These are phyloP conservation scores for Arachnomyces sp. DNA, from an alignment of 2,329 filamentous ascomycete genomes.

Conservation along the genomic window DNA sequence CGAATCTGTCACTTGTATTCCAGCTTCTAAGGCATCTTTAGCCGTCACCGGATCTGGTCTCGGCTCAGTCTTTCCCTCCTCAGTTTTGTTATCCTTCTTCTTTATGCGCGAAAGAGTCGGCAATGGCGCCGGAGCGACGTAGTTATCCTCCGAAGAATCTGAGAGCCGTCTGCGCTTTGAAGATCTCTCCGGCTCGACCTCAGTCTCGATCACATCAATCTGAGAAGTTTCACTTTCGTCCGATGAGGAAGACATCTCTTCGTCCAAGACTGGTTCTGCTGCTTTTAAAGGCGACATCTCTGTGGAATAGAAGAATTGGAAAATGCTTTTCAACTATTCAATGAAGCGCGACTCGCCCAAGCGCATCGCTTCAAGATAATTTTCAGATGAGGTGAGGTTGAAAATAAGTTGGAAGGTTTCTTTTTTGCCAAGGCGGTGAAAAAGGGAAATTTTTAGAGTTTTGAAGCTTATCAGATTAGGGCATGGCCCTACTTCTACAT, in stretches of 20 bases:
- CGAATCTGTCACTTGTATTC: constrained; percentile 37
- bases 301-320: background rate
- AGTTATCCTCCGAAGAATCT: constrained; percentile 27
- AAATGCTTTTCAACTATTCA: constrained; percentile 12
- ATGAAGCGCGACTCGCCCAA: constrained; percentile 1
- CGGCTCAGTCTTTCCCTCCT: constrained; percentile 3
- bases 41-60: constrained; percentile 28
- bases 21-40: constrained; percentile 31
- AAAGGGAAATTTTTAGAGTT: no score
- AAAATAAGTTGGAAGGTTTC: no score
- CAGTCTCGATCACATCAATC: constrained; percentile 15
- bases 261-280: constrained; percentile 18
- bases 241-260: constrained; percentile 2
- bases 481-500: no score
- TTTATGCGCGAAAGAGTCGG: constrained; percentile 35
- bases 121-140: constrained; percentile 26
- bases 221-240: constrained; percentile 2
- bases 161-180: constrained; percentile 35
- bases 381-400: no score
- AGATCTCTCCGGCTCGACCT: constrained; percentile 19
- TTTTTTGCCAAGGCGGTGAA: no score
- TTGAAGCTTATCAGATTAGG: no score
- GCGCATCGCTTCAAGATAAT: no score
- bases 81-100: constrained; percentile 24
- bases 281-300: constrained; percentile 22